Evolutionary conservation across 306 rosid genomes (phyloP), one percentile per base, ranked within the genome.

Genomic region (Pyrus bretschneideri): DNA sequence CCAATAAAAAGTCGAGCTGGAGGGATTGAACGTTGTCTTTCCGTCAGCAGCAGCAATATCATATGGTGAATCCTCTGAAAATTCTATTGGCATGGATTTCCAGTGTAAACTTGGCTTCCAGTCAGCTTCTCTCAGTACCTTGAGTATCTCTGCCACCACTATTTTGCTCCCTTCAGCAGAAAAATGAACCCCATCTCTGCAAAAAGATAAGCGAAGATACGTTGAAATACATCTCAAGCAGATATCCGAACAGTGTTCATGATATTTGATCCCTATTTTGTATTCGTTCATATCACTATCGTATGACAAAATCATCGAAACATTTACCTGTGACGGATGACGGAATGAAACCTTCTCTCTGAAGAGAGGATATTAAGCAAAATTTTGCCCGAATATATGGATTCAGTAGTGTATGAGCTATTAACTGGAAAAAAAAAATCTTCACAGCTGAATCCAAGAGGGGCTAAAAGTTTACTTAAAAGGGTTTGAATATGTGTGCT

Each of bases 21-120:
- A 91, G 29, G 94, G 88, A 69, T 96, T 92, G 65, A 92, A 35
- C 13, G 99, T 96, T 31, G 80, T 76, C 72, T 81, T 73, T 22
- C 96, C 99, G 83, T 91, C 91, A 31, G 97, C 97, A 27, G 97
- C 86, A 82, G 91, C 93, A 60, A 96, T 96, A 86, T 96, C 96
- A 78, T 81, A 92, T 1, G 89, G 81, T 1, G 98, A 96, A 76
- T 96, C 94, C 78, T 96, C 93, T 9, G 90, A 51, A 80, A 91
- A 96, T 78, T 96, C 98, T 19, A 97, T 87, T 2, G 91, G 86
- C 76, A 96, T 65, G 22, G 94, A 82, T 75, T 88, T 89, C 99
- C 99, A 96, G 78, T 91, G 97, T 4, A 92, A 85, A 76, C 92
- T 75, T 65, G 98, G 98, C 83, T 92, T 81, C 99, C 97, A 96